A percentile compares a stretch with the other conserved stretches of the same genome.
These are phyloP conservation scores for Spergularia bocconei DNA, from an alignment of 148 eudicot species.

Conservation along the genomic window DNA sequence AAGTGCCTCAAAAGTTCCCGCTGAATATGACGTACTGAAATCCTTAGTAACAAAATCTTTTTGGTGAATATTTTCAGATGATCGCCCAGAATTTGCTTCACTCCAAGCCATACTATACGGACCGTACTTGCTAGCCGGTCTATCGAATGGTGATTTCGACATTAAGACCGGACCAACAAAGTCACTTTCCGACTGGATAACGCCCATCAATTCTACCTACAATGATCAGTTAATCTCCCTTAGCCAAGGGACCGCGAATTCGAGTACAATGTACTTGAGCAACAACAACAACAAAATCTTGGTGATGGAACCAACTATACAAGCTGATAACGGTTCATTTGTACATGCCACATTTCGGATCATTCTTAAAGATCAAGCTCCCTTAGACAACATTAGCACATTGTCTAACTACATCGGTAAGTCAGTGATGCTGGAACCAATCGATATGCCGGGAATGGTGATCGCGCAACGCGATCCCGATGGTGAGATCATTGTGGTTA, in stretches of 20 bases:
- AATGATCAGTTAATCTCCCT: slow-evolving; percentile 59
- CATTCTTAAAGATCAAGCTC: slow-evolving; percentile 32
- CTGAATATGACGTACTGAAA: background rate
- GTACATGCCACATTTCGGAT: slow-evolving; percentile 68
- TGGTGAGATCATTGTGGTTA: slow-evolving; percentile 25
- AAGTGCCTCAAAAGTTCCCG: no score
- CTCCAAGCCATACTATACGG: slow-evolving; percentile 77
- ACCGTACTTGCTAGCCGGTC: slow-evolving; percentile 82
- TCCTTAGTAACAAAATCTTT: slow-evolving; percentile 28
- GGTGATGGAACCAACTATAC: slow-evolving; percentile 33
- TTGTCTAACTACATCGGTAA: no score
- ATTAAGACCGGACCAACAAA: slow-evolving; percentile 36
- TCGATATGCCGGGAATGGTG: slow-evolving; percentile 65
- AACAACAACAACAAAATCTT: slow-evolving; percentile 27
- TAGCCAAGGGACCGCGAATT: slow-evolving; percentile 41
- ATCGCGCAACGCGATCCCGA: slow-evolving; percentile 23
- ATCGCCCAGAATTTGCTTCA: slow-evolving; percentile 61
- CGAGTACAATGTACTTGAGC: slow-evolving; percentile 38
- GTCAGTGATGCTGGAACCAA: slow-evolving; percentile 59
- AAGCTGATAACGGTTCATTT: slow-evolving; percentile 44
- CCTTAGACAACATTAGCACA: slow-evolving; percentile 37
- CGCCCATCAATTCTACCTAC: slow-evolving; percentile 53
- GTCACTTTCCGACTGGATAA: slow-evolving; percentile 49
- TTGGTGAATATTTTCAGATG: slow-evolving; percentile 68
- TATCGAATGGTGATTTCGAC: slow-evolving; percentile 57